Base-by-base conservation (phyloP, 306 rosid species). In the Medicago truncatula region DNA sequence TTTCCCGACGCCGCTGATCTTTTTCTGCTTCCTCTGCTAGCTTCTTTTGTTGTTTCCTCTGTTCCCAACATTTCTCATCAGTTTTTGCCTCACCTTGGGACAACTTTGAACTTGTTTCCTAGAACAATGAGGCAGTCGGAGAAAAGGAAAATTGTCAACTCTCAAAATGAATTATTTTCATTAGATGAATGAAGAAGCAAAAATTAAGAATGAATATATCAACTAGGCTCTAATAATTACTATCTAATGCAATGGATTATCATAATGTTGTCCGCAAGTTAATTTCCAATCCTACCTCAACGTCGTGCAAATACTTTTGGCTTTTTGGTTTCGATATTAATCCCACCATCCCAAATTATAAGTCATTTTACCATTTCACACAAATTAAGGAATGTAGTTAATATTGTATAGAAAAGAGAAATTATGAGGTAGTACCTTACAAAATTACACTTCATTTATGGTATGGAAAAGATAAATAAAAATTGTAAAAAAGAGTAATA, bases 21-120 rank as follows among this genome's bases (percentile, higher is more conserved):
- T 82, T 95, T 70, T 90, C 96, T 50, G 89, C 84, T 46, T 88
- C 97, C 34, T 90, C 96, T 64, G 79, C 90, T 82, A 87, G 97
- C 86, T 90, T 91, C 84, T 78, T 88, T 66, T 58, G 76, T 25
- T 74, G 93, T 86, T 84, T 91, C 83, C 71, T 87, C 83, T 75
- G 84, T 76, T 85, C 94, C 70, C 70, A 67, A 44, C 85, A 84
- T 74, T 41, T 88, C 60, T 88, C 91, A 62, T 79, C 86, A 78
- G 76, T 91, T 78, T 71, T 88, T 16, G 78, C 79, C 83, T 85
- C 90, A 68, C 78, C 86, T 78, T 73, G 86, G 64, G 59, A 82
- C 68, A 85, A 76, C 78, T 76, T 90, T 38, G 41, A 71, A 83
- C 80, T 87, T 44, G 86, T 81, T 78, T 89, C 93, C 98, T 93